Base-by-base conservation (phyloP, 1,284 basidiomycete genomes). In the Ustilago vetiveriae region DNA sequence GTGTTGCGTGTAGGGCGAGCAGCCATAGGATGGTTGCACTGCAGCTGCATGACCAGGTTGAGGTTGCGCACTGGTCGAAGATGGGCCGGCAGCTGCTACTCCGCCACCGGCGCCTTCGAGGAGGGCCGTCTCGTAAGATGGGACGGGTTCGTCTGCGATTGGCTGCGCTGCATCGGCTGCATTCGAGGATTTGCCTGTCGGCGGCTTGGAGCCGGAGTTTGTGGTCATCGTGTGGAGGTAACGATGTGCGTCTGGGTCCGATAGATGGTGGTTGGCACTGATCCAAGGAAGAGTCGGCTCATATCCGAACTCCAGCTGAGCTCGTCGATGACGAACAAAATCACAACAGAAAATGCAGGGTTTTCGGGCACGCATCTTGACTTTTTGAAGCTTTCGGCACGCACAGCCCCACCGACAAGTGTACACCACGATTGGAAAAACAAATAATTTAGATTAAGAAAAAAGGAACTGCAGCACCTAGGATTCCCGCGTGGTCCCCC, bases 401-500 rank as follows among this genome's bases (percentile, higher is more conserved):
- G 29, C 32, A 52, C 33, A 43, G 33, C 49, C 24, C 36, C 36
- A 35, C 33, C 16, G 27, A 29, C 8, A 29, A 13, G 14, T 30
- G 2, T 30, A 30, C 29, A 10, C 29, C 14, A 30, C 9, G 10
- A 30, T 30, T 30, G 29, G 29, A 30, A 30, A 30, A n/a, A n/a
- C n/a, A n/a, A n/a, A n/a, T n/a, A n/a, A n/a, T n/a, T n/a, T n/a
- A n/a, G n/a, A n/a, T n/a, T n/a, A n/a, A n/a, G n/a, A n/a, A n/a
- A n/a, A n/a, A n/a, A n/a, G n/a, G n/a, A 88, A 88, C 88, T 88
- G 88, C 88, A 87, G 87, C 88, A 89, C 87, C 87, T 85, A 88
- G 88, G 88, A 89, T 89, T 89, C 88, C 88, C 88, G 85, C 85
- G 87, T 89, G 88, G 88, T 89, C 88, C 88, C 88, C 88, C 88